phyloP scores from a whole-genome alignment of 768 basidiomycete species.

The Flagelloscypha sp. region DNA sequence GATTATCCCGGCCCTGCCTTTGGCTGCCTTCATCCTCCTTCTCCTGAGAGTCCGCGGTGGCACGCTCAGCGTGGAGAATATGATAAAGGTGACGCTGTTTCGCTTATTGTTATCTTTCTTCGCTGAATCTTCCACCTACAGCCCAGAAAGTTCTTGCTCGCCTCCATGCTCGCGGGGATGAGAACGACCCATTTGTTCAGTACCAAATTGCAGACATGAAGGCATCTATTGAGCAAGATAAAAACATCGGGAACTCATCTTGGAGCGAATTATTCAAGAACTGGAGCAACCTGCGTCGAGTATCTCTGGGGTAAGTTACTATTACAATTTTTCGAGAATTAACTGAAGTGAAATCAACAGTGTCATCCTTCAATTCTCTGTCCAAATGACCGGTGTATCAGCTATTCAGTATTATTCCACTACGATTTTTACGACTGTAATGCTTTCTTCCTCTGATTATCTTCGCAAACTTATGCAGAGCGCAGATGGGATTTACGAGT shows the following conservation, averaged over 20 bases:
- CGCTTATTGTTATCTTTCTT: neutral
- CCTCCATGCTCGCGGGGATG: constrained; percentile 43
- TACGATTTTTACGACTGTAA: constrained; percentile 29
- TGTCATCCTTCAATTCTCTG: constrained; percentile 41
- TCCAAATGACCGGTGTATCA: constrained; percentile 55
- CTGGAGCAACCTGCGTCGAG: constrained; percentile 37
- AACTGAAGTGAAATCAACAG: constrained; percentile 15
- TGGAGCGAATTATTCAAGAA: constrained; percentile 33
- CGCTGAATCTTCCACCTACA: constrained; percentile 5
- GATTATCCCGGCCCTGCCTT: constrained; percentile 39
- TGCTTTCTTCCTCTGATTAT: no score
- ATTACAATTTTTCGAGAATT: constrained; percentile 5
- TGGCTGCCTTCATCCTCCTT: constrained; percentile 41
- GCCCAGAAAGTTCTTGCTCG: constrained; percentile 36
- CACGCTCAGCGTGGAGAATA: constrained; percentile 42
- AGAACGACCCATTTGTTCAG: constrained; percentile 37
- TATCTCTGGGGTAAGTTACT: constrained; percentile 31
- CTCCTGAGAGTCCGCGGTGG: constrained; percentile 40
- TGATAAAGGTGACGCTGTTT: constrained; percentile 29
- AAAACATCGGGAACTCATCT: constrained; percentile 31
- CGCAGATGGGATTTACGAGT: constrained; percentile 38
- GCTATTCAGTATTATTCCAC: constrained; percentile 50
- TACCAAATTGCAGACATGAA: constrained; percentile 38
- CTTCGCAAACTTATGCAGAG: no score
- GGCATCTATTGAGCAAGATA: constrained; percentile 25